phyloP scores from a whole-genome alignment of 1,139 yeast species.

The Yamadazyma friedrichii region DNA sequence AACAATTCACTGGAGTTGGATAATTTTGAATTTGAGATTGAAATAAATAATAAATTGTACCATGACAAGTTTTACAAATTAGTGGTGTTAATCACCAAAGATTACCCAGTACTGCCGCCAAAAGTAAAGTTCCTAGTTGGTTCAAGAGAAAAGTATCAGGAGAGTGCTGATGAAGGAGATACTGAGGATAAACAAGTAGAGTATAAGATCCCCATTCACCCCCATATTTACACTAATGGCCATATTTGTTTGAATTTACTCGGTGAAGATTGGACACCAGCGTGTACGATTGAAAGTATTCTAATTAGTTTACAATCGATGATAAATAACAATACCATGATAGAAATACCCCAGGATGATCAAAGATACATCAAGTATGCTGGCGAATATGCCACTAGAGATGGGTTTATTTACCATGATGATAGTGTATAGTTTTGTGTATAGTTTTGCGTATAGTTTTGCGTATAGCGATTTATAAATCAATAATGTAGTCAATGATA shows the following conservation, averaged over 20 bases:
- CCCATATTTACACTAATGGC: constrained; percentile 73
- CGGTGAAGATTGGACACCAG: constrained; percentile 75
- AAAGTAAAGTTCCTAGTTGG: constrained; percentile 50
- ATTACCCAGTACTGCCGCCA: constrained; percentile 68
- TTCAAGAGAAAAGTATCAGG: constrained; percentile 8
- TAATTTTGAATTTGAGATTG: constrained; percentile 24
- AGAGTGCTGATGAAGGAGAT: background rate
- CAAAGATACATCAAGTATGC: constrained; percentile 47
- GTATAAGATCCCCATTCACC: constrained; percentile 56
- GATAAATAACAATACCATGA: constrained; percentile 48
- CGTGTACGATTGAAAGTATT: constrained; percentile 55
- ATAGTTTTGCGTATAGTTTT: too few relatives aligned
- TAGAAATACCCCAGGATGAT: constrained; percentile 58
- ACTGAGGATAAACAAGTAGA: constrained; percentile 8
- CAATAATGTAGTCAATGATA: too few relatives aligned
- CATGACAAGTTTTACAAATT: constrained; percentile 32
- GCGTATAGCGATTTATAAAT: too few relatives aligned
- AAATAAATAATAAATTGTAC: constrained; percentile 28
- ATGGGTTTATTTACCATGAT: constrained; percentile 56
- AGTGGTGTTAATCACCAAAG: constrained; percentile 38
- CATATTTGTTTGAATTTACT: constrained; percentile 66
- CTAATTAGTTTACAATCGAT: constrained; percentile 64
- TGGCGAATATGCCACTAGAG: constrained; percentile 54
- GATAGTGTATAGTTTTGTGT: constrained; percentile 30
- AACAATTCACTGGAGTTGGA: constrained; percentile 22